These are phyloP conservation scores for Penicillium atrosanguineum DNA, from an alignment of 495 filamentous ascomycete species.

Conservation along the genomic window DNA sequence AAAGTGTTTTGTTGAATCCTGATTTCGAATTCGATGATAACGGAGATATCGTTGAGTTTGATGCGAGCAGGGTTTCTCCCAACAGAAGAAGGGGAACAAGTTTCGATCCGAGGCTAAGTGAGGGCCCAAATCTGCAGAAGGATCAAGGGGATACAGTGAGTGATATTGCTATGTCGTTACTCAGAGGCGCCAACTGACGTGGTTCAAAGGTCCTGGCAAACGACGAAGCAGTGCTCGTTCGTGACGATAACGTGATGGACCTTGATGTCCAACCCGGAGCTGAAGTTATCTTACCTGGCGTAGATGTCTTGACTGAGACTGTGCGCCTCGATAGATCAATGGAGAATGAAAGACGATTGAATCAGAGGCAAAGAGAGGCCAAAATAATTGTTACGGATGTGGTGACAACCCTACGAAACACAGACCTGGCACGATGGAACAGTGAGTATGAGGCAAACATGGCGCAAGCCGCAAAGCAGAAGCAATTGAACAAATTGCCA, in stretches of 20 bases:
- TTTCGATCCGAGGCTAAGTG: neutral
- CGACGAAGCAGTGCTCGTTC: neutral
- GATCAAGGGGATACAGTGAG: constrained; percentile 22
- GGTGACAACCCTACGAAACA: constrained; percentile 43
- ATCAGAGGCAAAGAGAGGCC: neutral
- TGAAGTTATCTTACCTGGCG: neutral
- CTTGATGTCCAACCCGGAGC: neutral
- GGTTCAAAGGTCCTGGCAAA: neutral
- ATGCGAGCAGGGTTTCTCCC: constrained; percentile 12
- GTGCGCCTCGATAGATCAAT: neutral
- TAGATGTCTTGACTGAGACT: neutral
- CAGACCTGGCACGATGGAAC: constrained; percentile 57
- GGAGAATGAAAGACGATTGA: constrained; percentile 7
- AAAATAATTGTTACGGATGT: constrained; percentile 28
- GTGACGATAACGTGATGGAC: neutral
- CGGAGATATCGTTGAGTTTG: constrained; percentile 54
- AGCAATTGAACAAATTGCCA: constrained; percentile 35
- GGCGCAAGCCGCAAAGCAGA: constrained; percentile 42
- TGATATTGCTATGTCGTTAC: neutral
- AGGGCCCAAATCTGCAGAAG: neutral
- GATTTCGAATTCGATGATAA: constrained; percentile 66
- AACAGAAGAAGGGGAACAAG: constrained; percentile 8
- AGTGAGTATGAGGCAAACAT: constrained; percentile 57
- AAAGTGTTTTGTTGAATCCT: constrained; percentile 54
- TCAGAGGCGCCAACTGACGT: neutral